Base-by-base conservation (phyloP, 2,329 filamentous ascomycete genomes). In the Colletotrichum sp. region DNA sequence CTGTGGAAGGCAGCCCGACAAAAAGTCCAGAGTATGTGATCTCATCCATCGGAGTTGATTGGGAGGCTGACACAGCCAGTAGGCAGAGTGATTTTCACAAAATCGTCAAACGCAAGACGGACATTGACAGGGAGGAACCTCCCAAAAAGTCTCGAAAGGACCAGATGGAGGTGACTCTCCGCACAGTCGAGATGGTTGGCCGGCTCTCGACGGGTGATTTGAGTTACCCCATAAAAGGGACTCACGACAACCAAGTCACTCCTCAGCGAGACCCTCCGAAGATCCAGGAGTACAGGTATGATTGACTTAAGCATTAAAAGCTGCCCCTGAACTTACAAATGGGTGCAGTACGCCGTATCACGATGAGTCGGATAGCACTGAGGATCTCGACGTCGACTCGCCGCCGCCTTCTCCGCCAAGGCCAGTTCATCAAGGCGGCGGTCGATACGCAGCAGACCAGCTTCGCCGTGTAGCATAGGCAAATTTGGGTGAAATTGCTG, bases 381-480 rank as follows among this genome's bases (percentile, higher is more conserved):
- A 57, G 8, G 47, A 27, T 21, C 6, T 58, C 13, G 51, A 27
- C 33, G 29, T 27, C 51, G 36, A 70, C 24, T 61, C 54, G 27
- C 68, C 55, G 34, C 68, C 72, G 13, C 72, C 72, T 7, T 72
- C 72, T 57, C 69, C 72, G 16, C 70, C 70, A 8, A 73, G 70
- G 24, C 72, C 72, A 12, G 55, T 74, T 24, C 72, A 74, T 54
- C 72, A 74, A 65, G 72, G 72, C n/a, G 72, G 72, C 3, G 72
- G 72, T 34, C 58, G 59, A 31, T 74, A 74, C 31, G 59, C 69
- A 31, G 64, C 70, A 4, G 66, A 61, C 11, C 72, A 69, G 34
- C 58, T 74, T 24, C 68, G 55, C 8, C 29, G 16, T 38, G 27
- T 58, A 16, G 27, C 43, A 16, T 8, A n/a, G 36, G 33, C 43